phyloP scores from a whole-genome alignment of 257 asterid species.

The Nicotiana paniculata region DNA sequence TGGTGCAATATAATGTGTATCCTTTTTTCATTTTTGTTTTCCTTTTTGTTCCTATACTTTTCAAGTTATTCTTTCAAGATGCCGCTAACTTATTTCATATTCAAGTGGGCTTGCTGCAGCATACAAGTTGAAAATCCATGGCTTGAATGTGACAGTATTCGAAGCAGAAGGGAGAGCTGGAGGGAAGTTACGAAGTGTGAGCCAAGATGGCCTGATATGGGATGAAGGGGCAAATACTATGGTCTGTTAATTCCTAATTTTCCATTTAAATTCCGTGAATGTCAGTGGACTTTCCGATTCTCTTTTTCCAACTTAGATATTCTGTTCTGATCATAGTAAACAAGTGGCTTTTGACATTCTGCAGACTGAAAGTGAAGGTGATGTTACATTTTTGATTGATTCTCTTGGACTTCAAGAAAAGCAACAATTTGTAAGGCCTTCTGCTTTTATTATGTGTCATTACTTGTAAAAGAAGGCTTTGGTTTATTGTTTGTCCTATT shows the following conservation, averaged over 20 bases:
- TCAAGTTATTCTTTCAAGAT: not conserved
- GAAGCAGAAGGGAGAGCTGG: conserved; percentile 84
- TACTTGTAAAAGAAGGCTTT: not conserved
- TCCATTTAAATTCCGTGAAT: not conserved
- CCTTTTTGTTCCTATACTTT: not conserved
- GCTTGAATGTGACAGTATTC: conserved; percentile 70
- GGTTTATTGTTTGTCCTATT: not conserved
- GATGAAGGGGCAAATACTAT: conserved; percentile 97
- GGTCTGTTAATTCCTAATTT: conserved; percentile 32
- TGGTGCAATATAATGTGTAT: not conserved
- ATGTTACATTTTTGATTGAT: conserved; percentile 76
- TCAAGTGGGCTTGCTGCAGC: conserved; percentile 94
- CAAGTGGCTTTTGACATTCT: conserved; percentile 10
- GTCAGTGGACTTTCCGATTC: not conserved
- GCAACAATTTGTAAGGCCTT: conserved; percentile 61
- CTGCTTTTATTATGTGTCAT: conserved; percentile 8
- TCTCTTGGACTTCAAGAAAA: conserved; percentile 67
- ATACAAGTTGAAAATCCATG: conserved; percentile 70
- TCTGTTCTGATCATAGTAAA: not conserved
- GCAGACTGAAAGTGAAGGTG: conserved; percentile 81
- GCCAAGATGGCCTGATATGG: conserved; percentile 73
- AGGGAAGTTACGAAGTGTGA: conserved; percentile 70
- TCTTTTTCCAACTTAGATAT: not conserved
- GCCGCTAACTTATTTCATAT: not conserved
- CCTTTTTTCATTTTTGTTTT: not conserved